These are phyloP conservation scores for Pelargonium myrrhifolium DNA, from an alignment of 441 rosid species.

Conservation along the genomic window DNA sequence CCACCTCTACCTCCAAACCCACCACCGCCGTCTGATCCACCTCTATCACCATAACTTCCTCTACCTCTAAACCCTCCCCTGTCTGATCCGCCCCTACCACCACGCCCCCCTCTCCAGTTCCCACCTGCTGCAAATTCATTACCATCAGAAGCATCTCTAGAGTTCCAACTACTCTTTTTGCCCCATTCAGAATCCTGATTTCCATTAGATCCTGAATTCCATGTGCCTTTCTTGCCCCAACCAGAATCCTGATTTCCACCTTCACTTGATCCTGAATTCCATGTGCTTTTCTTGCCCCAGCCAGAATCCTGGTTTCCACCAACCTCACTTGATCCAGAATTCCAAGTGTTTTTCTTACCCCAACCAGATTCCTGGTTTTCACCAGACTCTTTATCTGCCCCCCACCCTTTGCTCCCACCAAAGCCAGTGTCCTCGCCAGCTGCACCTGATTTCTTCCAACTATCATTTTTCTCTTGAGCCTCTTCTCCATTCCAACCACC, in stretches of 20 bases:
- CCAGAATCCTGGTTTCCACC: constrained; percentile 2
- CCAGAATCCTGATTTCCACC: no score
- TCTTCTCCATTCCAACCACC: constrained; percentile 23
- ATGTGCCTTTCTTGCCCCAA: no score
- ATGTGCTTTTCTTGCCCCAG: constrained; percentile 12
- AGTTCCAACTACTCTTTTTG: constrained; percentile 25
- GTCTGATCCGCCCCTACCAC: constrained; percentile 7
- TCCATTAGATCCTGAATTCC: no score
- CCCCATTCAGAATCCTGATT: no score
- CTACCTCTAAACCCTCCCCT: constrained; percentile 25
- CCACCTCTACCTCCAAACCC: constrained; percentile 18
- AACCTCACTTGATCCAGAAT: no score
- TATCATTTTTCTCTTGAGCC: constrained; percentile 17
- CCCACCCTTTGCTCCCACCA: constrained; percentile 9
- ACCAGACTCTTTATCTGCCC: no score
- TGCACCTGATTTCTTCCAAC: constrained; percentile 18
- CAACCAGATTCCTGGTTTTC: no score
- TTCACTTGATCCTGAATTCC: no score
- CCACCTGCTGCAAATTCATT: constrained; percentile 17
- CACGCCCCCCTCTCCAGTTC: constrained; percentile 31
- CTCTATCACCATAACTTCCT: constrained; percentile 14
- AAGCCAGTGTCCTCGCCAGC: constrained; percentile 15
- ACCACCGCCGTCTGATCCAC: constrained; percentile 9
- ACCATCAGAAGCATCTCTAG: constrained; percentile 14
- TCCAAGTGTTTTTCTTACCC: no score